These are phyloP conservation scores for Phycomyces nitens DNA, from an alignment of 192 early-diverging fungal species.

Conservation along the genomic window DNA sequence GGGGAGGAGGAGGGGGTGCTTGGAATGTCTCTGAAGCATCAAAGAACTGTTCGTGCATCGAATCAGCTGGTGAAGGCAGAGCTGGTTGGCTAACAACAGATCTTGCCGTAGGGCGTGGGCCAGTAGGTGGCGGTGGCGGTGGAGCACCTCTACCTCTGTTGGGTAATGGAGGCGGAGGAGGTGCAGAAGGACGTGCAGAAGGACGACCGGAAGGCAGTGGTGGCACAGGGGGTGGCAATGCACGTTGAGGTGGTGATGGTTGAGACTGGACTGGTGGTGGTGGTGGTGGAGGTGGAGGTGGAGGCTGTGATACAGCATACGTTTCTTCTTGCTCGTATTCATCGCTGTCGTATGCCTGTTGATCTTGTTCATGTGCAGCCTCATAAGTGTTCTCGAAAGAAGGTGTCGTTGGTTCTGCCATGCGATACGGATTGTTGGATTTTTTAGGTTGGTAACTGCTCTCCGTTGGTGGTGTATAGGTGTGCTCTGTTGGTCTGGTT, in stretches of 20 bases:
- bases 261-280: conserved; percentile 16
- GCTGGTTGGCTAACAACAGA: background rate
- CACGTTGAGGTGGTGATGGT: conserved; percentile 5
- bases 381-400: background rate
- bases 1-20: conserved; percentile 10
- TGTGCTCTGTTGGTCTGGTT: background rate
- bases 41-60: conserved; percentile 2
- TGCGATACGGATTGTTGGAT: conserved; percentile 28
- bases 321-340: background rate
- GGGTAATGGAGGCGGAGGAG: conserved; percentile 21
- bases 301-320: background rate
- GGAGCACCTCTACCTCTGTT: conserved; percentile 33
- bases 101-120: conserved; percentile 12
- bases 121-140: conserved; percentile 39
- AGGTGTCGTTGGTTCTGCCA: conserved; percentile 15
- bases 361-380: conserved; percentile 11
- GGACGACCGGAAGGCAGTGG: conserved; percentile 27
- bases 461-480: background rate
- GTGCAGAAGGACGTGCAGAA: conserved; percentile 15
- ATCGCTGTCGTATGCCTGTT: no score
- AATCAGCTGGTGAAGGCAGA: conserved; percentile 9
- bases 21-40: background rate
- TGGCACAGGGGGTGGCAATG: conserved; percentile 18
- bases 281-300: conserved; percentile 13
- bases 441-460: background rate